Conservation (phyloP, 2,329 filamentous ascomycete genomes). For the Domatiomyces globalis region DNA sequence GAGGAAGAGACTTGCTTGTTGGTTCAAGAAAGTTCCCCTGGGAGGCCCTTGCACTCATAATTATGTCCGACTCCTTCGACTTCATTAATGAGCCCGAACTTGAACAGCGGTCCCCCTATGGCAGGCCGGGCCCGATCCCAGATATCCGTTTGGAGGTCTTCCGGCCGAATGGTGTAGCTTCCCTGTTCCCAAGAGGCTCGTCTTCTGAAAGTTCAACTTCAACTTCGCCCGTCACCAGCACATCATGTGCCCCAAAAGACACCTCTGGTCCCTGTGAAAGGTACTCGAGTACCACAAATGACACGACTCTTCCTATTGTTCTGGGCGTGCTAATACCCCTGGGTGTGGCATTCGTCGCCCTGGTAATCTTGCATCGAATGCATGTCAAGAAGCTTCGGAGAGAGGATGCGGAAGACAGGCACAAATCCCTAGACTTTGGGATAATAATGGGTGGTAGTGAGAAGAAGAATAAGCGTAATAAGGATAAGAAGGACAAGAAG, state of each 20-base stretch:
- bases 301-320: slow-evolving; percentile 52
- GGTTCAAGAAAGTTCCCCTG: background rate
- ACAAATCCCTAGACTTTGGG: slow-evolving; percentile 87
- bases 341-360: slow-evolving; percentile 47
- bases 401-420: slow-evolving; percentile 76
- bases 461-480: slow-evolving; percentile 22
- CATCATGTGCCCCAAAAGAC: slow-evolving; percentile 9
- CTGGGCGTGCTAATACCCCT: slow-evolving; percentile 65
- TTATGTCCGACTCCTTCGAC: slow-evolving; percentile 6
- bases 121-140: slow-evolving; percentile 14
- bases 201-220: slow-evolving; percentile 4
- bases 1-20: slow-evolving; percentile 6
- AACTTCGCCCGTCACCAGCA: slow-evolving; percentile 1
- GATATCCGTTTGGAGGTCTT: slow-evolving; percentile 11
- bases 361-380: slow-evolving; percentile 67
- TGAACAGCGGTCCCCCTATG: slow-evolving; percentile 9
- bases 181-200: slow-evolving; percentile 5
- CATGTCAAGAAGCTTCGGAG: slow-evolving; percentile 54
- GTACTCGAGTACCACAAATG: slow-evolving; percentile 20
- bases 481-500: slow-evolving; percentile 28
- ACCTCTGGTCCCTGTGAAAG: slow-evolving; percentile 9
- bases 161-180: slow-evolving; percentile 8
- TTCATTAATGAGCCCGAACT: slow-evolving; percentile 13
- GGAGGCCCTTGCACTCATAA: background rate
- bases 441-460: slow-evolving; percentile 39